A percentile compares a stretch with the other conserved stretches of the same genome.
Conservation (phyloP, 2,329 filamentous ascomycete genomes). For the Colletotrichum agaves region DNA sequence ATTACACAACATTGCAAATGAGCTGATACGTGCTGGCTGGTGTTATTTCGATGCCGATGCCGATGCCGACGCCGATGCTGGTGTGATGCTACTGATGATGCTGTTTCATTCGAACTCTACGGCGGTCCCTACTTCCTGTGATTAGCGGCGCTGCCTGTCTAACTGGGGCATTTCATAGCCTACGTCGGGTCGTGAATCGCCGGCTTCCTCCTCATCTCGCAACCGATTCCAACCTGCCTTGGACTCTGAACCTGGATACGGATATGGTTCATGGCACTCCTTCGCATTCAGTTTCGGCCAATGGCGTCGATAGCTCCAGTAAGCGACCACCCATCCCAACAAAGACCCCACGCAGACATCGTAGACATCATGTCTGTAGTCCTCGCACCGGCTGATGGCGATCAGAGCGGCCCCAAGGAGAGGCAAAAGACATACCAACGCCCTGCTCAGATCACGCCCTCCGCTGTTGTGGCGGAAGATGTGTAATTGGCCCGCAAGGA, state of each 20-base stretch:
- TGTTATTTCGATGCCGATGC: conserved; percentile 2
- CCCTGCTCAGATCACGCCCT: conserved; percentile 64
- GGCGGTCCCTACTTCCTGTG: conserved; percentile 24
- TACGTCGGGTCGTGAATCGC: conserved; percentile 47
- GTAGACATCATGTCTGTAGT: conserved; percentile 78
- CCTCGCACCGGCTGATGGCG: conserved; percentile 75
- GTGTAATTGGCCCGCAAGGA: conserved; percentile 74
- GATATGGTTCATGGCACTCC: conserved; percentile 68
- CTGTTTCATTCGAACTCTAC: conserved; percentile 22
- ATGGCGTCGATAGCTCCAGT: conserved; percentile 74
- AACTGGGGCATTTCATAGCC: conserved; percentile 50
- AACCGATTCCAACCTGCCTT: conserved; percentile 55
- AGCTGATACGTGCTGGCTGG: neutral
- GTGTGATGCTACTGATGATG: neutral
- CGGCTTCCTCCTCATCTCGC: conserved; percentile 64
- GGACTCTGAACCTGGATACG: conserved; percentile 53
- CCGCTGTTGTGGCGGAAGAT: conserved; percentile 60
- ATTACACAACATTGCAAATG: neutral
- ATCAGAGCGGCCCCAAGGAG: conserved; percentile 73
- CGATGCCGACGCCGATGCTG: conserved; percentile 5
- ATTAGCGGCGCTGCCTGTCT: conserved; percentile 35
- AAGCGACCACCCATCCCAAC: conserved; percentile 69
- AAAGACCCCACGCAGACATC: conserved; percentile 72
- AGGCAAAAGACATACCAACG: conserved; percentile 67
- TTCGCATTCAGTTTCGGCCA: conserved; percentile 66